Percentiles rank a stretch among this genome's conserved stretches.
These are phyloP conservation scores for Hygrophorus russula DNA, from an alignment of 768 basidiomycete genomes.

Conservation along the genomic window DNA sequence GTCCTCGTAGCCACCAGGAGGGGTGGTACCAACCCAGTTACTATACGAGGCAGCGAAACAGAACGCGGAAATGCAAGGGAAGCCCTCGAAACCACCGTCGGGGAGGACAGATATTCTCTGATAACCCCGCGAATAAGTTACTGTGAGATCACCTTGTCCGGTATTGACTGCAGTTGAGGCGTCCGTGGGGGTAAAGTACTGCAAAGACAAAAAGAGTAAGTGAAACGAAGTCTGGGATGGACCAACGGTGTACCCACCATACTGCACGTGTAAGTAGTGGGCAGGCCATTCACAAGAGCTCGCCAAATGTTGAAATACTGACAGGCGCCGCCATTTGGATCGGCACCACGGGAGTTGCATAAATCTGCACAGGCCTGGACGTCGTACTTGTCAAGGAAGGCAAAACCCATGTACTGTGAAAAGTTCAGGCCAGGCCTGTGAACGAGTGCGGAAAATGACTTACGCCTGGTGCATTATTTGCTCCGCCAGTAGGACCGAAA, in stretches of 20 bases:
- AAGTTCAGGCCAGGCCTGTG: neutral
- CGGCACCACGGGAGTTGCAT: conserved; percentile 32
- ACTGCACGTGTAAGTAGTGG: conserved; percentile 38
- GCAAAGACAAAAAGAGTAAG: neutral
- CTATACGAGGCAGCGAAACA: conserved; percentile 7
- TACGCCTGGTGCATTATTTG: conserved; percentile 35
- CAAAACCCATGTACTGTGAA: conserved; percentile 39
- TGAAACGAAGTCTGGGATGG: neutral
- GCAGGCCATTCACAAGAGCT: conserved; percentile 31
- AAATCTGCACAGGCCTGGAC: conserved; percentile 31
- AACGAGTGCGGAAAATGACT: conserved; percentile 11
- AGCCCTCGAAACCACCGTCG: conserved; percentile 10
- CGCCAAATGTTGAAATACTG: conserved; percentile 46
- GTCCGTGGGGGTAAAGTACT: too few species aligned
- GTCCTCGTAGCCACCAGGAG: neutral
- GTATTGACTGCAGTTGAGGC: too few species aligned
- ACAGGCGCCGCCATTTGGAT: conserved; percentile 32
- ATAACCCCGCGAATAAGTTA: conserved; percentile 9
- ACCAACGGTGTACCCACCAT: conserved; percentile 23
- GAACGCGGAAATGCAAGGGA: conserved; percentile 5
- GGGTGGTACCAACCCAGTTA: neutral
- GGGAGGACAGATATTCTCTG: conserved; percentile 3
- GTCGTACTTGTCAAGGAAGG: conserved; percentile 36
- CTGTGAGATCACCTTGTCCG: conserved; percentile 6
- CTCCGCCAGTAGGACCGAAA: conserved; percentile 32